Evolutionary conservation across 116 monocot genomes (phyloP).

Genomic region (Papilionanthe hybrid): DNA sequence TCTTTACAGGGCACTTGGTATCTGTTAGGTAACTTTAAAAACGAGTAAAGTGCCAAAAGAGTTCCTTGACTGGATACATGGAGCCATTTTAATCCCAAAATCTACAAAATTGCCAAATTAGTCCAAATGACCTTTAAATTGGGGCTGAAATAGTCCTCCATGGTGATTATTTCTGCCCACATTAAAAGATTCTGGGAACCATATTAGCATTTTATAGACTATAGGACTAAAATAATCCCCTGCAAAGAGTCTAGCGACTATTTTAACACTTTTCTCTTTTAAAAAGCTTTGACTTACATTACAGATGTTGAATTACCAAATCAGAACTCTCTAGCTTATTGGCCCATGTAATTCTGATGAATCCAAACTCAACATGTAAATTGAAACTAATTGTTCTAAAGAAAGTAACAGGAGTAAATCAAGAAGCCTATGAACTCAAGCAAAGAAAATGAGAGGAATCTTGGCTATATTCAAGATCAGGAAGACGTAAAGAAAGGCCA

Average conservation of each 20-base stretch:
- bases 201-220: no score
- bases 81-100: no score
- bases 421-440: not conserved
- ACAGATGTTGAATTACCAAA: not conserved
- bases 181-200: no score
- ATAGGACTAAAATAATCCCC: no score
- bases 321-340: not conserved
- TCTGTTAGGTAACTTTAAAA: not conserved
- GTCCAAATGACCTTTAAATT: no score
- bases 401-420: not conserved
- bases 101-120: no score
- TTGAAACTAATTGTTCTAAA: not conserved
- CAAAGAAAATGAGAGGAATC: not conserved
- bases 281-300: not conserved
- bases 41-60: no score
- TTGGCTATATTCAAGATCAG: not conserved
- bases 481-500: not conserved
- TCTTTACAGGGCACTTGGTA: not conserved
- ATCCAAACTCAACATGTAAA: not conserved
- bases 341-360: not conserved
- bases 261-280: no score
- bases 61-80: no score
- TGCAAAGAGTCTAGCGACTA: no score
- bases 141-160: no score
- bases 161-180: no score